These are phyloP conservation scores for Russula vinacea DNA, from an alignment of 768 basidiomycete species.

Conservation along the genomic window DNA sequence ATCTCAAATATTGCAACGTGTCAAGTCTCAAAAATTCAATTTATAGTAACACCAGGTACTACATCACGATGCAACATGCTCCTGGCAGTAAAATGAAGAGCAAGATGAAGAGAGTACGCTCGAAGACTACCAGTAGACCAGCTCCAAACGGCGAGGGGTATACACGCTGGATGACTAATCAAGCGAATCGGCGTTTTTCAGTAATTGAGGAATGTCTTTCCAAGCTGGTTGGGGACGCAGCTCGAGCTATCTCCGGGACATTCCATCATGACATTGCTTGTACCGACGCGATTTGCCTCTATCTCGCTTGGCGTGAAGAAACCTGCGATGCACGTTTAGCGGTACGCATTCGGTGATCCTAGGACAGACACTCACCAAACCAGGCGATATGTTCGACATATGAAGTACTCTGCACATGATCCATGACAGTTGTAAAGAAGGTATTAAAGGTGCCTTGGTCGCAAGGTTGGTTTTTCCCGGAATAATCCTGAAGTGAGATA, in stretches of 20 bases:
- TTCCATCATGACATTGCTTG: constrained; percentile 38
- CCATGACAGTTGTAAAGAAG: neutral
- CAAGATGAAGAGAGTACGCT: neutral
- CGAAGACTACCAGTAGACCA: constrained; percentile 13
- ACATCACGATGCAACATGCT: constrained; percentile 11
- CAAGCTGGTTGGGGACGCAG: constrained; percentile 49
- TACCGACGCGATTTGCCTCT: constrained; percentile 46
- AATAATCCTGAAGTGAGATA: constrained; percentile 48
- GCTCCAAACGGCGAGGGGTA: constrained; percentile 6
- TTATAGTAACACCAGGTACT: constrained; percentile 18
- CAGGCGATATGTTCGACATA: constrained; percentile 46
- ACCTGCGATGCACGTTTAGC: constrained; percentile 36
- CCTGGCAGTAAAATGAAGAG: constrained; percentile 3
- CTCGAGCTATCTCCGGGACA: neutral
- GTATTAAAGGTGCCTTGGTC: neutral
- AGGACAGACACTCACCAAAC: constrained; percentile 52
- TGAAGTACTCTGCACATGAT: constrained; percentile 50
- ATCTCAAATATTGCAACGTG: too few relatives aligned
- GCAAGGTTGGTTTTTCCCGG: constrained; percentile 44
- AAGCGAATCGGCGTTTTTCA: neutral
- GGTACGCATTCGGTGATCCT: neutral
- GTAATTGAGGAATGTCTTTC: constrained; percentile 43
- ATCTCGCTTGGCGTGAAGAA: constrained; percentile 50
- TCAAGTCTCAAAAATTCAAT: neutral
- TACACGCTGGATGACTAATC: neutral